Conservation (phyloP, 352 stramenopile genomes). For the Globisporangium splendens region DNA sequence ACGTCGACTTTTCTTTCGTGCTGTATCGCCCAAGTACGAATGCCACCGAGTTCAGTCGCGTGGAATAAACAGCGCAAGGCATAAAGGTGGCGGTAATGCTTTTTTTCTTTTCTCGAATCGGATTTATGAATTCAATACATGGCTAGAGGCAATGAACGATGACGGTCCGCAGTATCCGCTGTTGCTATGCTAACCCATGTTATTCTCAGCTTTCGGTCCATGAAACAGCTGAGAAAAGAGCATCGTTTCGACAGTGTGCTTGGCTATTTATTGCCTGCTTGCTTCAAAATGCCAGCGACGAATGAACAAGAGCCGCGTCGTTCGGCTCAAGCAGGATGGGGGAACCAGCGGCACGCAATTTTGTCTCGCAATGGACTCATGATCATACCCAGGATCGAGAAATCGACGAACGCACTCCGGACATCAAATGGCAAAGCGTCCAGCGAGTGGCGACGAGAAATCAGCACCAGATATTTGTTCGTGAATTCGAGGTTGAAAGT, state of each 20-base stretch:
- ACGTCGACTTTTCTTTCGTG: slow-evolving; percentile 85
- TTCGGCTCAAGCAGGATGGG: slow-evolving; percentile 14
- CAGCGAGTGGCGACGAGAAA: slow-evolving; percentile 22
- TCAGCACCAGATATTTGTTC: slow-evolving; percentile 13
- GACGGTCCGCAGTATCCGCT: not conserved
- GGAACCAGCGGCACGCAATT: slow-evolving; percentile 18
- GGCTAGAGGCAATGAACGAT: not conserved
- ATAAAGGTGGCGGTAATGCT: not conserved
- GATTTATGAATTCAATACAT: slow-evolving; percentile 1
- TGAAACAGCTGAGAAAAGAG: not conserved
- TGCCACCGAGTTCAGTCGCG: slow-evolving; percentile 79
- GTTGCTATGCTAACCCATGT: not conserved
- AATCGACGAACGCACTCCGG: not conserved
- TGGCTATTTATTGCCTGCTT: slow-evolving; percentile 1
- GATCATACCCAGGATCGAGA: slow-evolving; percentile 9
- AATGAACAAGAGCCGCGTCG: too few species aligned
- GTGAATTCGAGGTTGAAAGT: slow-evolving; percentile 11
- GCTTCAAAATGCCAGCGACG: not conserved
- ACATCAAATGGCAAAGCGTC: slow-evolving; percentile 19
- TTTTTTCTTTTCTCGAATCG: too few species aligned
- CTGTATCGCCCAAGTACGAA: slow-evolving; percentile 83
- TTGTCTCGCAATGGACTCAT: slow-evolving; percentile 29
- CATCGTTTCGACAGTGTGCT: not conserved
- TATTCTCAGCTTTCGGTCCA: not conserved
- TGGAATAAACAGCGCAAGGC: slow-evolving; percentile 35